These are phyloP conservation scores for Scleroderma bovista DNA, from an alignment of 768 basidiomycete genomes.

Conservation along the genomic window DNA sequence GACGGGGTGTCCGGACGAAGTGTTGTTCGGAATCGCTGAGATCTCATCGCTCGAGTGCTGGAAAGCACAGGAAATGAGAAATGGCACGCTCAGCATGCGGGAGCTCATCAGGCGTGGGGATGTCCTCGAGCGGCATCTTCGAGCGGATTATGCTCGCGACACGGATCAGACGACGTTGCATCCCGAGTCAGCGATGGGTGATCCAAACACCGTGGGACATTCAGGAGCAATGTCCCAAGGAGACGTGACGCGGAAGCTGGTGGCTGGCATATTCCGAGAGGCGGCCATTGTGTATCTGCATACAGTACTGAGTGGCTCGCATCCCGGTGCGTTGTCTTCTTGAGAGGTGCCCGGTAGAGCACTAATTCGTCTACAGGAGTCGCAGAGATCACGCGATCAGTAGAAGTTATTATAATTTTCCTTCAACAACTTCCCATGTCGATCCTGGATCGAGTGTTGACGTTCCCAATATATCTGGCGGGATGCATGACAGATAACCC, in stretches of 20 bases:
- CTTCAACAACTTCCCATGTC: slow-evolving; percentile 52
- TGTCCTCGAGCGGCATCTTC: slow-evolving; percentile 61
- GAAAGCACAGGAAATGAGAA: slow-evolving; percentile 60
- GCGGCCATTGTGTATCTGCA: slow-evolving; percentile 63
- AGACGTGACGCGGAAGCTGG: slow-evolving; percentile 43
- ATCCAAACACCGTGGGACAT: slow-evolving; percentile 19
- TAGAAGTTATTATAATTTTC: slow-evolving; percentile 48
- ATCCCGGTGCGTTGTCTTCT: slow-evolving; percentile 50
- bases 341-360: neutral
- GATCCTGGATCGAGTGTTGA: slow-evolving; percentile 57
- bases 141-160: slow-evolving; percentile 32
- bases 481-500: slow-evolving; percentile 70
- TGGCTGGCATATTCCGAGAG: slow-evolving; percentile 60
- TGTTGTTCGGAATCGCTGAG: slow-evolving; percentile 70
- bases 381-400: slow-evolving; percentile 59
- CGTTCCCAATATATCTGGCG: slow-evolving; percentile 71
- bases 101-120: slow-evolving; percentile 73
- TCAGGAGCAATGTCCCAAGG: slow-evolving; percentile 22
- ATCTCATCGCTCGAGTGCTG: slow-evolving; percentile 68
- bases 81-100: slow-evolving; percentile 64
- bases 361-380: slow-evolving; percentile 45
- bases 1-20: slow-evolving; percentile 77
- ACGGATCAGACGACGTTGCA: slow-evolving; percentile 35
- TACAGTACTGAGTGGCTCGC: slow-evolving; percentile 61
- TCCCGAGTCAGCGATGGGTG: slow-evolving; percentile 30